phyloP scores from a whole-genome alignment of 2,329 filamentous ascomycete genomes.

The Colletotrichum lupini region DNA sequence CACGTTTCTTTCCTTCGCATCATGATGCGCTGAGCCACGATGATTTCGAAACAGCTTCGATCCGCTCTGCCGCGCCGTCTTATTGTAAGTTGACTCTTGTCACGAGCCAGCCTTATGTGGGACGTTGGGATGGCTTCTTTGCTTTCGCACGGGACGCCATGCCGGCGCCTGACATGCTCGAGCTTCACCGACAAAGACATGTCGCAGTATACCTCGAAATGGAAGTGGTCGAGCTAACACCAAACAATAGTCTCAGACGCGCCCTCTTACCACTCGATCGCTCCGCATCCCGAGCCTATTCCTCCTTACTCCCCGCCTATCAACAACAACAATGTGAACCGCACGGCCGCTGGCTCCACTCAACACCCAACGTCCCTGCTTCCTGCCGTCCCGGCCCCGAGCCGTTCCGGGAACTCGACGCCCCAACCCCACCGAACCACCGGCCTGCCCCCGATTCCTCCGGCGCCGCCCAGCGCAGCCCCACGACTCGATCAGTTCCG shows the following conservation, averaged over 20 bases:
- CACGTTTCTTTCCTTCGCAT: constrained; percentile 34
- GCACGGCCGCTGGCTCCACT: constrained; percentile 33
- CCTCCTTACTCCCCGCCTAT: constrained; percentile 61
- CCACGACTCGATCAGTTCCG: constrained; percentile 62
- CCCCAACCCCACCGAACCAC: constrained; percentile 47
- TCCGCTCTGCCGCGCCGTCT: constrained; percentile 75
- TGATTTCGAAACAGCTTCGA: constrained; percentile 75
- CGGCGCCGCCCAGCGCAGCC: constrained; percentile 41
- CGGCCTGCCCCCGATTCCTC: constrained; percentile 64
- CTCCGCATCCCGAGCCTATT: constrained; percentile 57
- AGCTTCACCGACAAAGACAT: constrained; percentile 7
- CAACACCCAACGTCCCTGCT: constrained; percentile 35
- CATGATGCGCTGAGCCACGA: constrained; percentile 51
- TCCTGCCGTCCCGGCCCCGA: constrained; percentile 36
- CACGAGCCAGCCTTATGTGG: background rate
- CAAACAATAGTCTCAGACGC: constrained; percentile 66
- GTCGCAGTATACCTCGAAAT: background rate
- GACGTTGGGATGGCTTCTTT: background rate
- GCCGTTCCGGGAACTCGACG: constrained; percentile 40
- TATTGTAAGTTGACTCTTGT: constrained; percentile 62
- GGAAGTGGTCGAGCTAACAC: background rate
- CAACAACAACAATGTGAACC: constrained; percentile 35
- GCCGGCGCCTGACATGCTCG: background rate
- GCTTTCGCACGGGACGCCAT: background rate
- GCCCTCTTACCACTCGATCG: constrained; percentile 71